A percentile compares a stretch with the other conserved stretches of the same genome.
These are phyloP conservation scores for Candida railenensis DNA, from an alignment of 805 yeast species.

Conservation along the genomic window DNA sequence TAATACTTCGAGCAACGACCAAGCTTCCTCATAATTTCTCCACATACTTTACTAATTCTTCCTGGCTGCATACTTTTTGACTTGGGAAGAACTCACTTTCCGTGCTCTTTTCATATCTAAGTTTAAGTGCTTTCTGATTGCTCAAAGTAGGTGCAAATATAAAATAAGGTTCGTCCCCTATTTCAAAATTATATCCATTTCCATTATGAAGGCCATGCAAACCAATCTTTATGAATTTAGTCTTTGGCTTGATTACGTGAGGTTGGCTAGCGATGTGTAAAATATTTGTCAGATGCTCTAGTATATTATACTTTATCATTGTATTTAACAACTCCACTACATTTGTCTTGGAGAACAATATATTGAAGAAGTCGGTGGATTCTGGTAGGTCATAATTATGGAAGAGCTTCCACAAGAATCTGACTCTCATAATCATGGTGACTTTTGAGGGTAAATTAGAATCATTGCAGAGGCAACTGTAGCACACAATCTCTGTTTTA, in stretches of 20 bases:
- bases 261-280: neutral
- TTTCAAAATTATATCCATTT: neutral
- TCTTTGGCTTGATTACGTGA: neutral
- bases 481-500: neutral
- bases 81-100: neutral
- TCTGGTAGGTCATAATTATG: neutral
- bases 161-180: neutral
- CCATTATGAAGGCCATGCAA: neutral
- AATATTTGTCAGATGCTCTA: neutral
- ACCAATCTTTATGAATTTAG: neutral
- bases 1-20: no score
- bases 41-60: neutral
- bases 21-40: no score
- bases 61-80: neutral
- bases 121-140: neutral
- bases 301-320: neutral
- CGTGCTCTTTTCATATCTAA: neutral
- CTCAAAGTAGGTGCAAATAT: neutral
- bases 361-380: neutral
- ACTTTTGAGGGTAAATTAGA: neutral
- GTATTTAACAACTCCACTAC: neutral
- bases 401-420: constrained; percentile 2
- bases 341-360: neutral
- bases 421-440: neutral
- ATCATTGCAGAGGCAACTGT: neutral